These are phyloP conservation scores for Pichia sp. DNA, from an alignment of 1,139 yeast genomes.

Conservation along the genomic window DNA sequence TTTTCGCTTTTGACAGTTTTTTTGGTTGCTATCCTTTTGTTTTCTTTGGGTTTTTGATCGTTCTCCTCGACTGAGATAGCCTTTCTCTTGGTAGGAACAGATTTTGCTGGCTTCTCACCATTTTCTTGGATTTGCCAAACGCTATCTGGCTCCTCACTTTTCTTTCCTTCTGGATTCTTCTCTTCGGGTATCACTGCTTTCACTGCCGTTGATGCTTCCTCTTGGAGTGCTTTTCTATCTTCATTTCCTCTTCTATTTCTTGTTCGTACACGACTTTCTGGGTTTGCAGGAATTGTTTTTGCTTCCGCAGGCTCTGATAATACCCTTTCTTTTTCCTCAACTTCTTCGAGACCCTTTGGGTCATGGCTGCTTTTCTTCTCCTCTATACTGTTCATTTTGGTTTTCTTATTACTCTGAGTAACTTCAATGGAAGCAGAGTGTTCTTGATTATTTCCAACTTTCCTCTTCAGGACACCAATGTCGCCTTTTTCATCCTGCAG, in stretches of 20 bases:
- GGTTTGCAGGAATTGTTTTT: background rate
- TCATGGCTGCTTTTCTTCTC: background rate
- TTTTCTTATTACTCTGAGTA: background rate
- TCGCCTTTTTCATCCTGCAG: background rate
- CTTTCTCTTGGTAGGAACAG: constrained; percentile 10
- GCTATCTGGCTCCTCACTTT: constrained; percentile 1
- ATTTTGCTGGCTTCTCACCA: constrained; percentile 4
- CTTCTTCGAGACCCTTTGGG: background rate
- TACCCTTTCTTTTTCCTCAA: background rate
- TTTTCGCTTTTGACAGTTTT: constrained; percentile 12
- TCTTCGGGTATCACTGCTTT: background rate
- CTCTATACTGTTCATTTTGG: background rate
- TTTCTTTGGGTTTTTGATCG: constrained; percentile 10
- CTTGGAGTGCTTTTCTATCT: background rate
- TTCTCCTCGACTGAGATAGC: constrained; percentile 1
- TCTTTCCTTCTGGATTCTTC: background rate
- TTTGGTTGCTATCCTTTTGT: constrained; percentile 4
- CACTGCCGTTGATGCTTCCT: background rate
- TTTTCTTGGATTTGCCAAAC: constrained; percentile 13
- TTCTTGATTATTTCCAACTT: background rate
- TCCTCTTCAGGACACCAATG: too few relatives aligned
- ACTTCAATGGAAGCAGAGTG: background rate
- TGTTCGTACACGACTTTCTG: background rate
- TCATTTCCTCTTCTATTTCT: background rate
- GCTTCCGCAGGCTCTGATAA: background rate